Conservation (phyloP, 768 basidiomycete genomes). For the Mycena indigotica region DNA sequence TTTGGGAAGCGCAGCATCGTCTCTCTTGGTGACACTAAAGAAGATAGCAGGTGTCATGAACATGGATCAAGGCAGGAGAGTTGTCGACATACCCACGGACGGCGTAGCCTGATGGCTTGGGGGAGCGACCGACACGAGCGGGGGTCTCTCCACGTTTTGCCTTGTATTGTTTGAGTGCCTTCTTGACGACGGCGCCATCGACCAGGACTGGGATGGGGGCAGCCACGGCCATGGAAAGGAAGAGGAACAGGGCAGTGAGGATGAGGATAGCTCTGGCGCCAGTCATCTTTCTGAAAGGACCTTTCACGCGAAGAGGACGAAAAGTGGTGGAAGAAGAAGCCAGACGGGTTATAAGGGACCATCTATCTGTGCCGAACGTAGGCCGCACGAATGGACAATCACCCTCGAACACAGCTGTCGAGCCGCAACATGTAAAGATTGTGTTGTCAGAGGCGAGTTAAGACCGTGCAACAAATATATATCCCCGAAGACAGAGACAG, state of each 20-base stretch:
- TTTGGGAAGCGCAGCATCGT: conserved; percentile 13
- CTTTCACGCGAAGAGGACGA: not conserved
- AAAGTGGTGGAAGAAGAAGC: not conserved
- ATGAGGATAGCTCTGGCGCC: conserved; percentile 20
- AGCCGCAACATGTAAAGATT: not conserved
- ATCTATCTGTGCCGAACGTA: not conserved
- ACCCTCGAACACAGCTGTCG: not conserved
- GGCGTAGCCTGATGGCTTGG: conserved; percentile 19
- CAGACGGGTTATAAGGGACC: not conserved
- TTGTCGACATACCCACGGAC: conserved; percentile 1
- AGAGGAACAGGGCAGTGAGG: conserved; percentile 26
- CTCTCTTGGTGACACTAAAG: conserved; percentile 13
- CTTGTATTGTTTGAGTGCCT: conserved; percentile 31
- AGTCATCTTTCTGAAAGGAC: conserved; percentile 5
- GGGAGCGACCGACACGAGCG: conserved; percentile 11
- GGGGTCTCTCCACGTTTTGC: conserved; percentile 26
- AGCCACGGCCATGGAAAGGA: conserved; percentile 24
- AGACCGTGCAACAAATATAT: conserved; percentile 11
- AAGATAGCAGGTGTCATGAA: conserved; percentile 2
- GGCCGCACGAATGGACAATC: not conserved
- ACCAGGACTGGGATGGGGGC: conserved; percentile 21
- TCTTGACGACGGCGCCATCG: conserved; percentile 16
- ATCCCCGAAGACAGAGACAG: conserved; percentile 10
- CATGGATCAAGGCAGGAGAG: not conserved
- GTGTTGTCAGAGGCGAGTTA: conserved; percentile 21